These are phyloP conservation scores for Sphaerulina populicola DNA, from an alignment of 2,329 filamentous ascomycete genomes.

Conservation along the genomic window DNA sequence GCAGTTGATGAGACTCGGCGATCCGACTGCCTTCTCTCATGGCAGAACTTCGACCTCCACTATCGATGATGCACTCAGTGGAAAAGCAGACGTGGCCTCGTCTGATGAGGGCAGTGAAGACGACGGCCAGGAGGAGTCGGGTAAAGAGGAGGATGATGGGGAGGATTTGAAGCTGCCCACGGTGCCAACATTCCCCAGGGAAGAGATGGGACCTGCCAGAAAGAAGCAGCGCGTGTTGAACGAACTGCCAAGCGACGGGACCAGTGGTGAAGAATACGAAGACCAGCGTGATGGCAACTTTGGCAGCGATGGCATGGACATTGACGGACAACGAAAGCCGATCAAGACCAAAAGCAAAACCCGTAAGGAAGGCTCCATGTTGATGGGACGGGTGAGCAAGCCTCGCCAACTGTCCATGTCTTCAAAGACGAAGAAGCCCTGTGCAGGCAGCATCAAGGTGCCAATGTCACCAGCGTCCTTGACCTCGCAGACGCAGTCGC, in stretches of 20 bases:
- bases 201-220: slow-evolving; percentile 26
- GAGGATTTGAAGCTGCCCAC: slow-evolving; percentile 40
- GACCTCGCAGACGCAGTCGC: slow-evolving; percentile 56
- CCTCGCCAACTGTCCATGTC: slow-evolving; percentile 37
- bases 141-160: slow-evolving; percentile 66
- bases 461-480: slow-evolving; percentile 53
- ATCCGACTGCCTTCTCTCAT: slow-evolving; percentile 87
- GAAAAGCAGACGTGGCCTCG: slow-evolving; percentile 73
- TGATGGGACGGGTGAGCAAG: slow-evolving; percentile 34
- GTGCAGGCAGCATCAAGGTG: slow-evolving; percentile 31
- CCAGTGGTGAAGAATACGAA: slow-evolving; percentile 54
- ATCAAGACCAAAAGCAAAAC: slow-evolving; percentile 39
- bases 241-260: slow-evolving; percentile 49
- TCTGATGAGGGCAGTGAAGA: slow-evolving; percentile 67
- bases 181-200: slow-evolving; percentile 24
- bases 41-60: slow-evolving; percentile 90
- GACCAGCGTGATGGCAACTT: slow-evolving; percentile 46
- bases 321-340: slow-evolving; percentile 32
- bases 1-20: slow-evolving; percentile 90
- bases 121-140: slow-evolving; percentile 60
- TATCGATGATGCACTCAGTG: slow-evolving; percentile 86
- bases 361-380: slow-evolving; percentile 22
- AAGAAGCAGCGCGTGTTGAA: slow-evolving; percentile 38
- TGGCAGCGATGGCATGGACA: slow-evolving; percentile 48
- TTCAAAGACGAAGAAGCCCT: slow-evolving; percentile 46